phyloP scores from a whole-genome alignment of 306 rosid genomes.

The Vachellia pachyceras region DNA sequence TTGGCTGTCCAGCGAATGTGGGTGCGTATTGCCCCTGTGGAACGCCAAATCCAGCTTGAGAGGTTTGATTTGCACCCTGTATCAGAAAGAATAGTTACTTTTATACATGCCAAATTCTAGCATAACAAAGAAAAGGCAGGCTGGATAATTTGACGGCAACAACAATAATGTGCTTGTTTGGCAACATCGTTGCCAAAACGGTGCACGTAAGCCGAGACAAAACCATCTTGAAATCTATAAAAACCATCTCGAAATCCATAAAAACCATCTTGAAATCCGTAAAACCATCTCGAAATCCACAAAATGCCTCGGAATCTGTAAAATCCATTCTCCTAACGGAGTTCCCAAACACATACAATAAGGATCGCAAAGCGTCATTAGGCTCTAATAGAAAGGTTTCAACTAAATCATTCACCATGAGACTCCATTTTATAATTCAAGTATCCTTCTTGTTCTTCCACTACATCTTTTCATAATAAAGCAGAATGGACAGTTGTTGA shows the following conservation, averaged over 20 bases:
- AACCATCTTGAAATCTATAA: no score
- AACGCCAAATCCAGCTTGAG: constrained; percentile 66
- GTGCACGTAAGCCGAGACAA: no score
- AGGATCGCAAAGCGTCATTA: background rate
- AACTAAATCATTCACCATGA: background rate
- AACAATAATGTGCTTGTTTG: no score
- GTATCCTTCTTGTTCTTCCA: background rate
- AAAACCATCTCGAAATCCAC: no score
- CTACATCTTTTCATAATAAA: background rate
- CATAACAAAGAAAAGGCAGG: background rate
- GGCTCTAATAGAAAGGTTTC: background rate
- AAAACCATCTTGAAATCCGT: no score
- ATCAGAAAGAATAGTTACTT: constrained; percentile 30
- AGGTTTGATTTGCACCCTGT: constrained; percentile 61
- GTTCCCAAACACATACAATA: no score
- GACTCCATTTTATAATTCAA: background rate
- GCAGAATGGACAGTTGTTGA: background rate
- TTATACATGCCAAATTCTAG: constrained; percentile 7
- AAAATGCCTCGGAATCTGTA: no score
- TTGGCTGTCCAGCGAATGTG: constrained; percentile 80
- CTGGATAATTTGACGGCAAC: no score
- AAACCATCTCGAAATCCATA: no score
- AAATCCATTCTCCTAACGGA: no score
- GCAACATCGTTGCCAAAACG: no score
- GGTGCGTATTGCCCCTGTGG: constrained; percentile 90